phyloP scores from a whole-genome alignment of 2,329 filamentous ascomycete genomes.

The Paecilomyces sp. region DNA sequence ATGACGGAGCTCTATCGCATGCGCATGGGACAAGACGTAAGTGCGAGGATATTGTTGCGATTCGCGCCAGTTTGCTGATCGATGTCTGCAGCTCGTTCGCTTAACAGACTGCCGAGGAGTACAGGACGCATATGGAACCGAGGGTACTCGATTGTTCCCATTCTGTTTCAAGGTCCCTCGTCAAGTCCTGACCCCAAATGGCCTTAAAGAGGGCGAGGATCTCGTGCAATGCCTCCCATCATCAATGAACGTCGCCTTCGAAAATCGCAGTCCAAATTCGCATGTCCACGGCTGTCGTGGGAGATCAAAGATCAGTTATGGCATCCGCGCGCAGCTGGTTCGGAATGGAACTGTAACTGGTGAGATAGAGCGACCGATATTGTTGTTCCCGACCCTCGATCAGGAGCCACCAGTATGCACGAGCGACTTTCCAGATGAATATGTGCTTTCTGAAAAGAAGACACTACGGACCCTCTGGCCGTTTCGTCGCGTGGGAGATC shows the following conservation, averaged over 20 bases:
- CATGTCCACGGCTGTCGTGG: background rate
- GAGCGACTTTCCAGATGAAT: slow-evolving; percentile 4
- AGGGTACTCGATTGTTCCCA: background rate
- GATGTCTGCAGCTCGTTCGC: background rate
- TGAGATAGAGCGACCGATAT: background rate
- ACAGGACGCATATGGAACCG: slow-evolving; percentile 1
- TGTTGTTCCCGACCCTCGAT: slow-evolving; percentile 2
- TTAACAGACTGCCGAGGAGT: background rate
- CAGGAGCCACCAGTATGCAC: slow-evolving; percentile 4
- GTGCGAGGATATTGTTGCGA: background rate
- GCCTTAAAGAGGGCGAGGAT: background rate
- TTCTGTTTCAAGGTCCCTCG: slow-evolving; percentile 3
- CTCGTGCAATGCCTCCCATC: slow-evolving; percentile 3
- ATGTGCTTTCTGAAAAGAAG: background rate
- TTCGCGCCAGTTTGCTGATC: background rate
- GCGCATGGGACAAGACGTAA: slow-evolving; percentile 5
- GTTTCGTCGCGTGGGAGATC: background rate
- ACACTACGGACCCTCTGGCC: background rate
- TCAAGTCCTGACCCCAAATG: slow-evolving; percentile 5
- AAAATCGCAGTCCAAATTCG: background rate
- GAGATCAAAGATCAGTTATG: slow-evolving; percentile 2
- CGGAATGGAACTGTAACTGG: background rate
- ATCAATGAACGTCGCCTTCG: background rate
- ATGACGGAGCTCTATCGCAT: background rate
- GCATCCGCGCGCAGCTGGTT: slow-evolving; percentile 1